phyloP scores from a whole-genome alignment of 2,329 filamentous ascomycete genomes.

The Colletotrichum gigasporum region DNA sequence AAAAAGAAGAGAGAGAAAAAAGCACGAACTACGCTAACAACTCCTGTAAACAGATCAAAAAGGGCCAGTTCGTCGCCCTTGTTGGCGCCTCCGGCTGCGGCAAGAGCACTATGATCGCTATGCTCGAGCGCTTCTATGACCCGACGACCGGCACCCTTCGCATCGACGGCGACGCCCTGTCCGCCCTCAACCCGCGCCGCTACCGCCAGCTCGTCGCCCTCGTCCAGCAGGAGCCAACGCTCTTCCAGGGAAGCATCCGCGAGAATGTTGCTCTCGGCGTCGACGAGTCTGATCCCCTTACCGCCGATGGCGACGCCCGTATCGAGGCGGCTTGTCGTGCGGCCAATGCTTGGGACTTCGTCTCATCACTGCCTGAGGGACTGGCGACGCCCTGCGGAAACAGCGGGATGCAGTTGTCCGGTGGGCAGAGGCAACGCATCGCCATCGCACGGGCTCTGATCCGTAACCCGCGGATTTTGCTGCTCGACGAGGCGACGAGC shows the following conservation, averaged over 20 bases:
- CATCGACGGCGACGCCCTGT: slow-evolving; percentile 54
- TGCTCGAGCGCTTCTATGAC: slow-evolving; percentile 58
- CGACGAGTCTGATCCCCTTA: slow-evolving; percentile 13
- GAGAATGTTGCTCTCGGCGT: slow-evolving; percentile 56
- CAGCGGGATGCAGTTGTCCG: slow-evolving; percentile 74
- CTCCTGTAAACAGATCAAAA: slow-evolving; percentile 46
- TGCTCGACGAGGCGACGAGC: slow-evolving; percentile 78
- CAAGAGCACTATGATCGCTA: slow-evolving; percentile 69
- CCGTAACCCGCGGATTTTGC: slow-evolving; percentile 70
- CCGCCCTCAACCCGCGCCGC: slow-evolving; percentile 54
- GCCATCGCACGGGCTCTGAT: slow-evolving; percentile 79
- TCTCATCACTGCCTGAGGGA: slow-evolving; percentile 50
- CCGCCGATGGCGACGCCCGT: slow-evolving; percentile 41
- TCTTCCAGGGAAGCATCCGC: slow-evolving; percentile 57
- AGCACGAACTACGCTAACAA: slow-evolving; percentile 1
- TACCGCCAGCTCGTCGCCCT: slow-evolving; percentile 63
- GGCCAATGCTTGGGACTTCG: slow-evolving; percentile 60
- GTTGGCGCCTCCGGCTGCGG: slow-evolving; percentile 67
- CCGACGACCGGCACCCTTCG: slow-evolving; percentile 54
- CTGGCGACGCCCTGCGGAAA: slow-evolving; percentile 73
- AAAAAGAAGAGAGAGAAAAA: neutral
- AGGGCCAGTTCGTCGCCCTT: slow-evolving; percentile 61
- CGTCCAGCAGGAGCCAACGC: slow-evolving; percentile 66
- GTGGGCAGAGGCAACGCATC: slow-evolving; percentile 77
- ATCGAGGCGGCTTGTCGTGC: slow-evolving; percentile 55